Conservation (phyloP, 352 stramenopile species). For the Phytophthora vignae region DNA sequence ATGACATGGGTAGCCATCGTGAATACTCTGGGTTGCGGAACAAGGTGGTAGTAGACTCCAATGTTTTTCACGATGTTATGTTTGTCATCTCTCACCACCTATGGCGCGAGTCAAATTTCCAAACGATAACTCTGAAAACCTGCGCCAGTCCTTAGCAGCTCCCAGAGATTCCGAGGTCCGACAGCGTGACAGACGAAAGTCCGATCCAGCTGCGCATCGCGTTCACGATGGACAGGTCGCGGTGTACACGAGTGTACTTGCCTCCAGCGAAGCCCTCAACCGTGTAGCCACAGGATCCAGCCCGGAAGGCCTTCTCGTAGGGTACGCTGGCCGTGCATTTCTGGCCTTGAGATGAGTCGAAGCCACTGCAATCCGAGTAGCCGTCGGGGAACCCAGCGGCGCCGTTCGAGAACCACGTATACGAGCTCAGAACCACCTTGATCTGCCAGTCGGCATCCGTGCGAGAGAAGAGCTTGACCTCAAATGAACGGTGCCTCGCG, state of each 20-base stretch:
- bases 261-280: slow-evolving; percentile 57
- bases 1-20: no score
- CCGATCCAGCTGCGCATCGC: slow-evolving; percentile 67
- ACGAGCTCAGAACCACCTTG: slow-evolving; percentile 75
- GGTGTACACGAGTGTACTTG: slow-evolving; percentile 78
- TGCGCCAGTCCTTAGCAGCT: slow-evolving; percentile 32
- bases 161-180: slow-evolving; percentile 50
- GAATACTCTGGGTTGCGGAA: no score
- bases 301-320: slow-evolving; percentile 60
- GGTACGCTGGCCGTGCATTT: slow-evolving; percentile 47
- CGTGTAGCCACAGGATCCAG: slow-evolving; percentile 67
- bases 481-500: slow-evolving; percentile 59
- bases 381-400: slow-evolving; percentile 65
- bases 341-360: slow-evolving; percentile 41
- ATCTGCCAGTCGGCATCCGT: slow-evolving; percentile 68
- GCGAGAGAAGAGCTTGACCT: slow-evolving; percentile 63
- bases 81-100: no score
- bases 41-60: no score
- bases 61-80: no score
- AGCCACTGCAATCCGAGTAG: slow-evolving; percentile 52
- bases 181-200: slow-evolving; percentile 39
- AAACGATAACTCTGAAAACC: no score
- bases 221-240: slow-evolving; percentile 72
- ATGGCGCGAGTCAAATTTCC: no score
- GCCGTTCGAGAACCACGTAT: slow-evolving; percentile 62